Base-by-base conservation (phyloP, 1,139 yeast species). In the Geotrichum carabidarum region DNA sequence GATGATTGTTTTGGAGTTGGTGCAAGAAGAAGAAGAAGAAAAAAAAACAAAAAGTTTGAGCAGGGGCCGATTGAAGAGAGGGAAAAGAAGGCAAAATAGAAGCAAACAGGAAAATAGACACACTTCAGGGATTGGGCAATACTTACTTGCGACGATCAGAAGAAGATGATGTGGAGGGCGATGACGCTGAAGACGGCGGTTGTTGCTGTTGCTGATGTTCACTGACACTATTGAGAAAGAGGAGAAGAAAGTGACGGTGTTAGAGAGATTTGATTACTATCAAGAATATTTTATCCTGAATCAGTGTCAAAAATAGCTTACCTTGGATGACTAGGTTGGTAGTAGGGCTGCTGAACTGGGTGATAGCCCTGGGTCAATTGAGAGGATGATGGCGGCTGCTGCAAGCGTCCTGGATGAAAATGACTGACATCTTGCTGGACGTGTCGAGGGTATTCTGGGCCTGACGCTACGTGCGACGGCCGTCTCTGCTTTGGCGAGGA, bases 61-160 rank as follows among this genome's bases (percentile, higher is more conserved):
- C 27, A 22, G 27, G 38, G 31, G 11, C 32, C 38, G 36, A 18
- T 22, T 22, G 17, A 34, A 45, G 22, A 45, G 32, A 35, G 42
- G 35, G 35, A 36, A 45, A 34, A 45, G 18, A 46, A 37, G 36
- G 14, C 15, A 14, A 11, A n/a, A 17, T 14, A 35, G 11, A 22
- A 34, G 36, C 27, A 32, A 27, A 43, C 22, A 31, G 30, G 14
- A 40, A 30, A 43, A 27, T 8, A 43, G 15, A 38, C 15, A 38
- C 15, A 38, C 6, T 38, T 38, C 22, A 22, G 27, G 27, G 27
- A 22, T 2, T 11, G 22, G 4, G 30, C 8, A 7, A 7, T 41
- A 48, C 51, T 48, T 42, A 48, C 51, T 48, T 48, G 40, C 45
- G 45, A 9, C 51, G 41, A 32, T 48, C 51, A 4, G 53, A 27